Base-by-base conservation (phyloP, 495 filamentous ascomycete species). In the Aspergillus diversus region DNA sequence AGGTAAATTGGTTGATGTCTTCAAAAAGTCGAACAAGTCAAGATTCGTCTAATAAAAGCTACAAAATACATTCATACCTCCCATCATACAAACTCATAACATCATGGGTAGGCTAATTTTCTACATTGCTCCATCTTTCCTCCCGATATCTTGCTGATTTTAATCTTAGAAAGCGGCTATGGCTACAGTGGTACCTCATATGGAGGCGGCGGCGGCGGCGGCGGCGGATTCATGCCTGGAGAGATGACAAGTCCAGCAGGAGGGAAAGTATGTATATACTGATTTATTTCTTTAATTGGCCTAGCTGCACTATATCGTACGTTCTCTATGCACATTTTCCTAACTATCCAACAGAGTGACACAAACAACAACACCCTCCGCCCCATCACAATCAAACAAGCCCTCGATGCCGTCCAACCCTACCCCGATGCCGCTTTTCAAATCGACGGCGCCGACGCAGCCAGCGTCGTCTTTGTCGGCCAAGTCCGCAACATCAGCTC, bases 351-450 rank as follows among this genome's bases (percentile, higher is more conserved):
- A 37, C 42, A 69, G 68, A 60, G 66, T 32, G 73, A 76, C 56
- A 58, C 69, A 55, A 85, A 88, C 61, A 83, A 87, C 71, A 85
- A 93, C 48, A 93, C 90, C 53, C 84, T 99, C 61, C 89, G 94
- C 49, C 93, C 95, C 0, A 89, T 97, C 46, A 99, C 95, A 47
- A 91, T 97, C 72, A 97, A 97, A 73, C 95, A 99, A 78, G 82
- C 97, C 48, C 78, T 92, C 68, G 92, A 97, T 73, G 89, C 90
- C 56, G 79, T 84, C 61, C 88, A 90, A 69, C 80, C 88, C 11
- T 88, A 90, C 75, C 85, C 89, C 7, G 90, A 90, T 61, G 86
- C 87, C 52, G 84, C 86, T 32, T 92, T 91, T 81, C 86, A 86
- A 53, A 86, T 98, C 67, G 95, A 98, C 77, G 86, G 85, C 60